Evolutionary conservation across 1,284 basidiomycete genomes (phyloP).

Genomic region (Anthracocystis setariae): DNA sequence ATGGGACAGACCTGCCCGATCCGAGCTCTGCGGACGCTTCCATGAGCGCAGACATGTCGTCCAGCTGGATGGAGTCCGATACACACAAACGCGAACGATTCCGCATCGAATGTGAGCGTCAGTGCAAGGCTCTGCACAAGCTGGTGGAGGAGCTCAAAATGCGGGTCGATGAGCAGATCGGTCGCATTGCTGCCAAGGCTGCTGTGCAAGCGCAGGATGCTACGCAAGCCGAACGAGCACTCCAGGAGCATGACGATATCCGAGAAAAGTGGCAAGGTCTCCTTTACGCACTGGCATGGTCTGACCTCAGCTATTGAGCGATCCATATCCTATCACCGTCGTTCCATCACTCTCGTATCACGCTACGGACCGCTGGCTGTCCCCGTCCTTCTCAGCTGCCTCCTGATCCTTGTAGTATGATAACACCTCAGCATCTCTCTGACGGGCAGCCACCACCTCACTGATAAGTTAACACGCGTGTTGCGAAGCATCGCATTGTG

Average conservation of each 20-base stretch:
- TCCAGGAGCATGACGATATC: conserved; percentile 22
- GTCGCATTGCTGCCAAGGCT: conserved; percentile 19
- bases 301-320: conserved; percentile 27
- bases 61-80: conserved; percentile 31
- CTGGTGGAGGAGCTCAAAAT: conserved; percentile 39
- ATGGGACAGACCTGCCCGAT: conserved; percentile 2
- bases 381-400: too few species aligned
- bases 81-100: conserved; percentile 31
- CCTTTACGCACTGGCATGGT: conserved; percentile 39
- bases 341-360: too few species aligned
- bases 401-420: too few species aligned
- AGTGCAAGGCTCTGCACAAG: conserved; percentile 25
- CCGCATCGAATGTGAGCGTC: conserved; percentile 27
- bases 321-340: too few species aligned
- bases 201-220: conserved; percentile 21
- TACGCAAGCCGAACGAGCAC: conserved; percentile 24
- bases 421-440: too few species aligned
- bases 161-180: conserved; percentile 43
- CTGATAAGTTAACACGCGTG: too few species aligned
- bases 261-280: conserved; percentile 38
- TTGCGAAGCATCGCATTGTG: too few species aligned
- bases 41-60: conserved; percentile 26
- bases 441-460: too few species aligned
- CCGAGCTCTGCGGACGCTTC: conserved; percentile 27
- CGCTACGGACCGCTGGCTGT: too few species aligned